Conservation (phyloP, 768 basidiomycete species). For the Rhodotorula kratochvilovae region DNA sequence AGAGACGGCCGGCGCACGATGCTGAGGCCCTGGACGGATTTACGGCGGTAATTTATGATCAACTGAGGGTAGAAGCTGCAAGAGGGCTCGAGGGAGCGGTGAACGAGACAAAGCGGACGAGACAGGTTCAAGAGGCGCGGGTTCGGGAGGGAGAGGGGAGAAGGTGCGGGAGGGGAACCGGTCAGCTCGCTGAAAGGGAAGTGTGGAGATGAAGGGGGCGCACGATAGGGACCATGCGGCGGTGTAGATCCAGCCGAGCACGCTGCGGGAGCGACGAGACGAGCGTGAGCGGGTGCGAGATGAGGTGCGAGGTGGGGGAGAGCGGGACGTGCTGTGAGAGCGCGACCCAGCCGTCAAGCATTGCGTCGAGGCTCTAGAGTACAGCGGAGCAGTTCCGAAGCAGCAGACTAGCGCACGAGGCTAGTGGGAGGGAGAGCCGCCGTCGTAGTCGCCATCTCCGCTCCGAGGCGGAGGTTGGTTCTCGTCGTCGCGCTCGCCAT, state of each 20-base stretch:
- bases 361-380: not conserved
- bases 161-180: not conserved
- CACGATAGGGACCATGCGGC: constrained; percentile 46
- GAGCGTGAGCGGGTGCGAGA: not conserved
- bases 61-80: constrained; percentile 28
- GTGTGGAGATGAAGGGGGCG: not conserved
- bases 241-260: constrained; percentile 46
- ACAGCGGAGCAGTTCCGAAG: too few relatives aligned
- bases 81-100: too few relatives aligned
- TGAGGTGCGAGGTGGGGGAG: constrained; percentile 43
- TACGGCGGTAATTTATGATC: constrained; percentile 25
- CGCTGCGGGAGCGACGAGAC: not conserved
- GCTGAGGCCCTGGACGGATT: constrained; percentile 12
- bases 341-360: constrained; percentile 1
- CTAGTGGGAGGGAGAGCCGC: not conserved
- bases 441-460: not conserved
- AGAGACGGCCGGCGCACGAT: not conserved
- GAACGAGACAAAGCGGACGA: not conserved
- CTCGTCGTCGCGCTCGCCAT: not conserved
- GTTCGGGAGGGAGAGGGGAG: not conserved
- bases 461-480: not conserved
- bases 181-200: too few relatives aligned
- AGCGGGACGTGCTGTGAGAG: constrained; percentile 50
- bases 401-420: not conserved
- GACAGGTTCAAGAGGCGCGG: too few relatives aligned